Base-by-base conservation (phyloP, 2,329 filamentous ascomycete genomes). In the Botryotinia calthae region DNA sequence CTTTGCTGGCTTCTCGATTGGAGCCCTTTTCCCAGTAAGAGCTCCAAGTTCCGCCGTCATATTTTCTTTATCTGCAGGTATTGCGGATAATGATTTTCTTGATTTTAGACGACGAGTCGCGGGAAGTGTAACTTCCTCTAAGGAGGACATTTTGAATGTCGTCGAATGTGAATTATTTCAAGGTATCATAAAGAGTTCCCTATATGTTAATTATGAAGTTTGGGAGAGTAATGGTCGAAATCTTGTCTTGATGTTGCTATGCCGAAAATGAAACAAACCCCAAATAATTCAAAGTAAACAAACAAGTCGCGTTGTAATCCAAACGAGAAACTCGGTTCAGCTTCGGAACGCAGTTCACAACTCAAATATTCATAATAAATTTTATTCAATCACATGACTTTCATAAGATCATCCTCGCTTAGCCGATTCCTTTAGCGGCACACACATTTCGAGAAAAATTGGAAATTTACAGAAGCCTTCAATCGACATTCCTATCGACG, bases 1-100 rank as follows among this genome's bases (percentile, higher is more conserved):
- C 84, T 87, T 87, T 58, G 75, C 70, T 16, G 75, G 61, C 66
- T 78, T 78, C 10, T 73, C 74, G n/a, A 75, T 61, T 12, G 73
- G 44, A 34, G 76, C 59, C 62, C 74, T 78, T 70, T 81, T 81
- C 40, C 72, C 74, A 40, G 72, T 74, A 64, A 81, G 73, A 76
- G 87, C 86, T 74, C 85, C 87, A 72, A 92, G 82, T 77, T 93
- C 90, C 61, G 90, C 83, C 4, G 91, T 93, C 79, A 88, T 87
- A 85, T 97, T 97, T 81, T 97, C 93, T 82, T 94, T 94, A 79
- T 93, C 91, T 79, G 83, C 82, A 82, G 87, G 78, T 82, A 88
- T 76, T 85, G 88, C 80, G 81, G 89, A 90, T 74, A 93, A 89
- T n/a, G 93, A 95, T 81, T 93, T 93, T 80, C 92, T 89, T 78